phyloP scores from a whole-genome alignment of 225 moss, liverwort and hornwort species.

The Asterella californica region DNA sequence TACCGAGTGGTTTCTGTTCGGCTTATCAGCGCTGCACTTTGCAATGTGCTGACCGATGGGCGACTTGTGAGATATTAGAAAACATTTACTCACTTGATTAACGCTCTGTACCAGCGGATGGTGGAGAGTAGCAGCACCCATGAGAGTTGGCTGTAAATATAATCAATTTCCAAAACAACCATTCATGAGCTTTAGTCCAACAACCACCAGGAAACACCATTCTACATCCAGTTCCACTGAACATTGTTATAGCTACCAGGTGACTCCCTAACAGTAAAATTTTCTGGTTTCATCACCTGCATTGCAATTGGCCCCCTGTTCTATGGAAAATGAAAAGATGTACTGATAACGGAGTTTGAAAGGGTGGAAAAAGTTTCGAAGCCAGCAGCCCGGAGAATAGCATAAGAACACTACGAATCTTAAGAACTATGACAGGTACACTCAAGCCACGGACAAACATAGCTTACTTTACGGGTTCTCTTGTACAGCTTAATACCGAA shows the following conservation, averaged over 20 bases:
- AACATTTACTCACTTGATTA: not conserved
- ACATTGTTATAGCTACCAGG: not conserved
- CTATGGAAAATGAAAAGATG: not conserved
- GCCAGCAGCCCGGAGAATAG: not conserved
- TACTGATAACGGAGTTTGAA: not conserved
- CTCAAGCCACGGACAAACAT: not conserved
- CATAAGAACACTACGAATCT: not conserved
- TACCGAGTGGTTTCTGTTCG: not conserved
- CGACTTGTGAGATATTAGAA: not conserved
- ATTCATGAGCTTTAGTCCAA: not conserved
- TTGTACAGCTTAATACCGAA: not conserved
- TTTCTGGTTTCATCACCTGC: not conserved
- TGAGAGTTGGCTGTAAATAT: not conserved
- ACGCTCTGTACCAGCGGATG: not conserved
- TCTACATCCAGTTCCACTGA: not conserved
- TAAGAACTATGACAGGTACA: not conserved
- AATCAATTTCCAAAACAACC: not conserved
- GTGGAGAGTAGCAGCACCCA: constrained; percentile 30
- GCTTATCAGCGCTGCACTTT: constrained; percentile 1
- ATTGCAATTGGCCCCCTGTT: too few relatives aligned
- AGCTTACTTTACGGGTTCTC: not conserved
- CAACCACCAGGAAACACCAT: not conserved
- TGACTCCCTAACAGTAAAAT: not conserved
- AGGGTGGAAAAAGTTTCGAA: not conserved
- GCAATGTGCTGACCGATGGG: not conserved